Evolutionary conservation across 768 basidiomycete species (phyloP).

Genomic region (Lentinula lateritia): DNA sequence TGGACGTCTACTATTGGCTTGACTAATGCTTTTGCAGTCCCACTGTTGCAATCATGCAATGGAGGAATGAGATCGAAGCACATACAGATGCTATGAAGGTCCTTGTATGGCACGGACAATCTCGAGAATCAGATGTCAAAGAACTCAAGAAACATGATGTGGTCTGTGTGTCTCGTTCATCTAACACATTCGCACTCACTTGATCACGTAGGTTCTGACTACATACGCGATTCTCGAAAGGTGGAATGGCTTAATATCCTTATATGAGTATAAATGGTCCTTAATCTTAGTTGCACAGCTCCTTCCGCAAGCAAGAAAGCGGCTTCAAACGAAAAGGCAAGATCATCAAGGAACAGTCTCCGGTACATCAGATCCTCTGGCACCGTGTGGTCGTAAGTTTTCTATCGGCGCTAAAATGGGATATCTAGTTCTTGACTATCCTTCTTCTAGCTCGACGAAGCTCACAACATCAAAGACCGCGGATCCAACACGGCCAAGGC

Average conservation of each 20-base stretch:
- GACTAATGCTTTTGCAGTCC: conserved; percentile 26
- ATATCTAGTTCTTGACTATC: conserved; percentile 1
- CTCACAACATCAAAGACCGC: conserved; percentile 97
- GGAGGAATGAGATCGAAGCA: conserved; percentile 88
- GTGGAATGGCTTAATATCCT: conserved; percentile 13
- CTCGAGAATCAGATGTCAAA: conserved; percentile 58
- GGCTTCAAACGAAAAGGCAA: conserved; percentile 86
- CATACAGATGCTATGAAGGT: conserved; percentile 84
- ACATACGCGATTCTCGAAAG: conserved; percentile 85
- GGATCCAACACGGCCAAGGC: conserved; percentile 94
- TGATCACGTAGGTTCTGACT: conserved; percentile 59
- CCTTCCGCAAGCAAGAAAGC: conserved; percentile 86
- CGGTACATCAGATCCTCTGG: conserved; percentile 84
- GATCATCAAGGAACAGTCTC: conserved; percentile 84
- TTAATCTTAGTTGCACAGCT: conserved; percentile 32
- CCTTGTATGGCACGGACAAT: conserved; percentile 87
- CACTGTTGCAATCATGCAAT: conserved; percentile 65
- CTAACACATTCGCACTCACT: background rate
- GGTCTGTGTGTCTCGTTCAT: conserved; percentile 33
- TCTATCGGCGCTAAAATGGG: background rate
- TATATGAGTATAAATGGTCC: background rate
- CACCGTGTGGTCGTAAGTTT: conserved; percentile 64
- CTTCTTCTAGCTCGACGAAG: conserved; percentile 73
- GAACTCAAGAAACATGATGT: conserved; percentile 85
- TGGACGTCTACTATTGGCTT: conserved; percentile 50